phyloP scores from a whole-genome alignment of 805 yeast genomes.

The Starmerella davenportii region DNA sequence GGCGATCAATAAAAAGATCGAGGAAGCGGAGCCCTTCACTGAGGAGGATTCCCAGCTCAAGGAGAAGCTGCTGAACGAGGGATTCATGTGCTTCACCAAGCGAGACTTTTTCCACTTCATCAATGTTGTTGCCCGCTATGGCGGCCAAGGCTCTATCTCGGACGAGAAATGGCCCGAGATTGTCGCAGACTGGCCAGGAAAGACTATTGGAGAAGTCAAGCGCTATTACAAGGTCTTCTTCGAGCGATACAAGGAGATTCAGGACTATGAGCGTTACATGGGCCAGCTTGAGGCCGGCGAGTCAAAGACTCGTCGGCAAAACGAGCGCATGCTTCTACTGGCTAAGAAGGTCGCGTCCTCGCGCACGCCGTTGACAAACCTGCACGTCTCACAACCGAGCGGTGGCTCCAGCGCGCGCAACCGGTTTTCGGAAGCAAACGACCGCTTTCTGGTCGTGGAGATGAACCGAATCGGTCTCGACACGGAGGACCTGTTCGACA shows the following conservation, averaged over 20 bases:
- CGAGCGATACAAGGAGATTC: conserved; percentile 57
- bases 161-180: conserved; percentile 38
- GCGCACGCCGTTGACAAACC: conserved; percentile 57
- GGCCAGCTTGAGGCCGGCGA: conserved; percentile 78
- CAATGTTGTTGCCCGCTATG: conserved; percentile 53
- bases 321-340: conserved; percentile 59
- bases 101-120: conserved; percentile 76
- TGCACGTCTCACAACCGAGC: conserved; percentile 28
- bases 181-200: conserved; percentile 41
- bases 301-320: conserved; percentile 45
- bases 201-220: conserved; percentile 57
- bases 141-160: conserved; percentile 33
- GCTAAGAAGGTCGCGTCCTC: conserved; percentile 55
- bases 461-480: conserved; percentile 66
- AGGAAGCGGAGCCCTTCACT: conserved; percentile 59
- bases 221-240: conserved; percentile 68
- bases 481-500: conserved; percentile 54
- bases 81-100: conserved; percentile 66
- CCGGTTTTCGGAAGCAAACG: conserved; percentile 73
- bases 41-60: conserved; percentile 52
- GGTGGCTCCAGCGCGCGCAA: conserved; percentile 21
- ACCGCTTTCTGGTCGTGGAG: conserved; percentile 64
- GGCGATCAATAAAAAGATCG: conserved; percentile 35
- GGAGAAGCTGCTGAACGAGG: conserved; percentile 44
- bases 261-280: conserved; percentile 74